These are phyloP conservation scores for Lodderomyces parapsilosis DNA, from an alignment of 1,139 yeast genomes.

Conservation along the genomic window DNA sequence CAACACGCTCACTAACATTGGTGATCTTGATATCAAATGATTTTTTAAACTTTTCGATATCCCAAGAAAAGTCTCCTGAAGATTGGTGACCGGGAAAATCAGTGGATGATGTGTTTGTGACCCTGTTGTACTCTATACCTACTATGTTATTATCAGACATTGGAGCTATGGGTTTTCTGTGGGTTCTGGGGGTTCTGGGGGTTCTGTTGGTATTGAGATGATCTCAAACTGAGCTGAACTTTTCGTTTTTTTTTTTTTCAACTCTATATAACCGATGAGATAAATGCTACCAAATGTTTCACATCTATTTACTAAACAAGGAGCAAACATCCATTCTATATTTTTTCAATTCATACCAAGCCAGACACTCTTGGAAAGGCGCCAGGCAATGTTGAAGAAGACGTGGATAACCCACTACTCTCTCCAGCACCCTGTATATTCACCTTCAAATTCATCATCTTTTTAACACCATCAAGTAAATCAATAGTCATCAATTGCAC, in stretches of 20 bases:
- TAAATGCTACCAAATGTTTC: not conserved
- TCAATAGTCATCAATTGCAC: constrained; percentile 33
- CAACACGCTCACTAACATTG: constrained; percentile 63
- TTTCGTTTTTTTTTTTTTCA: constrained; percentile 2
- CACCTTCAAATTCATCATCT: constrained; percentile 16
- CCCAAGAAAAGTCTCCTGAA: constrained; percentile 76
- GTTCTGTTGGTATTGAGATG: not conserved
- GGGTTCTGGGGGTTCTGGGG: not conserved
- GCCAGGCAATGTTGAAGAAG: constrained; percentile 10
- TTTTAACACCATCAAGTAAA: constrained; percentile 21
- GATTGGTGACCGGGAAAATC: constrained; percentile 83
- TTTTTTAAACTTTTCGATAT: constrained; percentile 73
- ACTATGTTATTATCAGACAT: constrained; percentile 59
- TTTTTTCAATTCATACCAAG: constrained; percentile 15
- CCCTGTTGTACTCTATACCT: constrained; percentile 88
- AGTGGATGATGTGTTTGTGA: constrained; percentile 80
- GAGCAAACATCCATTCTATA: constrained; percentile 6
- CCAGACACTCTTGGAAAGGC: constrained; percentile 10
- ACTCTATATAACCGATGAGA: not conserved
- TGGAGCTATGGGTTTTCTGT: not conserved
- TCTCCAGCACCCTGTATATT: not conserved
- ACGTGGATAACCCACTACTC: not conserved
- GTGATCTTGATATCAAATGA: constrained; percentile 68
- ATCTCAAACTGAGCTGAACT: not conserved
- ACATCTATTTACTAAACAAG: not conserved